A percentile compares a stretch with the other conserved stretches of the same genome.
These are phyloP conservation scores for Cordyceps cicadae DNA, from an alignment of 2,329 filamentous ascomycete genomes.

Conservation along the genomic window DNA sequence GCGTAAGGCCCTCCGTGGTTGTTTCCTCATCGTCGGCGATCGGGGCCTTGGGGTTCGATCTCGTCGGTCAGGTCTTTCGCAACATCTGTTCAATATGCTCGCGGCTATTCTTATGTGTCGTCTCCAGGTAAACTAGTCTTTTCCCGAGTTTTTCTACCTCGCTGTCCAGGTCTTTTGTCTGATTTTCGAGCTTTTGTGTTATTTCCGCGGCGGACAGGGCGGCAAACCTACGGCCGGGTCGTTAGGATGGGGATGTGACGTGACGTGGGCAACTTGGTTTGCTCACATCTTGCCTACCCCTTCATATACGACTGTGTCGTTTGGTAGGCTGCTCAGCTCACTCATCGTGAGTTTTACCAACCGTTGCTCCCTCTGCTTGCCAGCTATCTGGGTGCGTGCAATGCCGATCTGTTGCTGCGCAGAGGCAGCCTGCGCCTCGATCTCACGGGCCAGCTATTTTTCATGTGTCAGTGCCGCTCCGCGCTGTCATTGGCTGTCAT, in stretches of 20 bases:
- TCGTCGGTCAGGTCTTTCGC: constrained; percentile 33
- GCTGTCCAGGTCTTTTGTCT: constrained; percentile 65
- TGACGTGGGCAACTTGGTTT: neutral
- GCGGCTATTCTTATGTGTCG: constrained; percentile 88
- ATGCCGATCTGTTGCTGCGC: constrained; percentile 89
- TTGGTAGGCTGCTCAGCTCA: constrained; percentile 70
- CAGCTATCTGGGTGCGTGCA: constrained; percentile 72
- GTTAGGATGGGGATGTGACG: neutral
- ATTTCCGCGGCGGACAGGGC: constrained; percentile 64
- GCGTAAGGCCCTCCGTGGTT: neutral
- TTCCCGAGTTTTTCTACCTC: constrained; percentile 79
- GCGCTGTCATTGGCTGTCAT: constrained; percentile 14
- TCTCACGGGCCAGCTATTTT: constrained; percentile 76
- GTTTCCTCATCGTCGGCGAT: no score
- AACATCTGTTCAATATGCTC: constrained; percentile 88
- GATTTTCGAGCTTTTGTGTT: constrained; percentile 64
- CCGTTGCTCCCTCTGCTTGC: constrained; percentile 82
- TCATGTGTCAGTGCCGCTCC: constrained; percentile 2
- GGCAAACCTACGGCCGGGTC: constrained; percentile 62
- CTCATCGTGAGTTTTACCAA: constrained; percentile 79
- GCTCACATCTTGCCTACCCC: constrained; percentile 93
- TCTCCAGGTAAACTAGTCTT: constrained; percentile 87
- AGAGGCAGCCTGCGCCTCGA: constrained; percentile 78
- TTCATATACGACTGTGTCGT: constrained; percentile 78
- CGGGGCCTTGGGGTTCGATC: neutral